These are phyloP conservation scores for Tagetes patula DNA, from an alignment of 129 eudicot species.

Conservation along the genomic window DNA sequence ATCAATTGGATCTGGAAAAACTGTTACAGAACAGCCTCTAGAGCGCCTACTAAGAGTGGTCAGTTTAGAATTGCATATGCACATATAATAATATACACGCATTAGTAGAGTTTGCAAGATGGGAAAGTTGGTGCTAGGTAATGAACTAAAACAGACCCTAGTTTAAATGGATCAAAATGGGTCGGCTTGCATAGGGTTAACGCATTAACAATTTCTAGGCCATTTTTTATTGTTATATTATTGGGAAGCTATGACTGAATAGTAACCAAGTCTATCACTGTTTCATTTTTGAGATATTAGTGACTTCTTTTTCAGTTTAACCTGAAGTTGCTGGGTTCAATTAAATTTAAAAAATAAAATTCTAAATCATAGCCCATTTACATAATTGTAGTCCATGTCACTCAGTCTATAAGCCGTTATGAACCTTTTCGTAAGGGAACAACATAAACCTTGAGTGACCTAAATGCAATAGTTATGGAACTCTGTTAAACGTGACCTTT, in stretches of 20 bases:
- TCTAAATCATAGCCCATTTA: background rate
- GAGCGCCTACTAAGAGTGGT: slow-evolving; percentile 86
- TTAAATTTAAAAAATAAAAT: background rate
- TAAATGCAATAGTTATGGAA: background rate
- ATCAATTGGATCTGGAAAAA: slow-evolving; percentile 55
- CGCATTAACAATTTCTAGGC: background rate
- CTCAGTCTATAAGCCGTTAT: background rate
- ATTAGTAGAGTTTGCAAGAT: background rate
- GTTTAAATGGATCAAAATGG: background rate
- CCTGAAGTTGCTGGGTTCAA: background rate
- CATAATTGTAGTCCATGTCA: background rate
- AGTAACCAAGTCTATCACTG: background rate
- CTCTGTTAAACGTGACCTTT: background rate
- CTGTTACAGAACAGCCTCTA: slow-evolving; percentile 79
- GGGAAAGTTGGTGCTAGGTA: slow-evolving; percentile 1
- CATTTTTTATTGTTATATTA: background rate
- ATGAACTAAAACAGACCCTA: background rate
- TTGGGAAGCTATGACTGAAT: background rate
- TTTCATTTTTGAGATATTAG: background rate
- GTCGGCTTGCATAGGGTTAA: background rate
- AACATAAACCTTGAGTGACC: background rate
- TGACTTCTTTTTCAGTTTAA: background rate
- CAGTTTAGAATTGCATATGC: slow-evolving; percentile 25
- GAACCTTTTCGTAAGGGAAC: background rate
- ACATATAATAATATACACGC: background rate